phyloP scores from a whole-genome alignment of 371 early-diverging fungal species.

The Mortierella sp. region DNA sequence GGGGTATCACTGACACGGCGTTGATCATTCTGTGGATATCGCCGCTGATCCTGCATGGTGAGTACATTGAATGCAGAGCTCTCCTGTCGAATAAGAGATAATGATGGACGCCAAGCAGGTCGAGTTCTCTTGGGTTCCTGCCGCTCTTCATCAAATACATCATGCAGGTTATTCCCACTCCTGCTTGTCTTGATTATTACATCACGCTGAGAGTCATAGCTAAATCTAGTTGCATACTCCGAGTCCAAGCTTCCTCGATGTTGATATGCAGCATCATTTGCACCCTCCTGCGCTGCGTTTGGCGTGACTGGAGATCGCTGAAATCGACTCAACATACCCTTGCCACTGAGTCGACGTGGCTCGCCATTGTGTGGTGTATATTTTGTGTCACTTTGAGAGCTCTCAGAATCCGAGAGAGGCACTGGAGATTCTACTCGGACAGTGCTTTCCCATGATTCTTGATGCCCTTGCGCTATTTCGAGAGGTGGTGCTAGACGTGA shows the following conservation, averaged over 20 bases:
- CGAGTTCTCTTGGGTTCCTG: constrained; percentile 15
- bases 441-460: constrained; percentile 29
- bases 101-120: constrained; percentile 37
- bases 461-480: constrained; percentile 13
- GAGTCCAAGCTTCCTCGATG: constrained; percentile 1
- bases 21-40: constrained; percentile 27
- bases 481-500: constrained; percentile 7
- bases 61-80: constrained; percentile 15
- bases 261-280: background rate
- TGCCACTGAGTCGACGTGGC: constrained; percentile 4
- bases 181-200: background rate
- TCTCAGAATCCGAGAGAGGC: constrained; percentile 30
- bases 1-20: constrained; percentile 13
- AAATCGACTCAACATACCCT: constrained; percentile 5
- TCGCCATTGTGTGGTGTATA: background rate
- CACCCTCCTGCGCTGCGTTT: background rate
- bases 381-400: constrained; percentile 15
- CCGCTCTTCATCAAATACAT: constrained; percentile 26
- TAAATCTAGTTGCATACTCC: constrained; percentile 8
- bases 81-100: constrained; percentile 42
- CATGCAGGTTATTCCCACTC: background rate
- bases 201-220: constrained; percentile 17
- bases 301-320: background rate
- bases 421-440: constrained; percentile 23
- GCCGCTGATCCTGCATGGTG: constrained; percentile 2